These are phyloP conservation scores for Linanthus parryae DNA, from an alignment of 148 eudicot species.

Conservation along the genomic window DNA sequence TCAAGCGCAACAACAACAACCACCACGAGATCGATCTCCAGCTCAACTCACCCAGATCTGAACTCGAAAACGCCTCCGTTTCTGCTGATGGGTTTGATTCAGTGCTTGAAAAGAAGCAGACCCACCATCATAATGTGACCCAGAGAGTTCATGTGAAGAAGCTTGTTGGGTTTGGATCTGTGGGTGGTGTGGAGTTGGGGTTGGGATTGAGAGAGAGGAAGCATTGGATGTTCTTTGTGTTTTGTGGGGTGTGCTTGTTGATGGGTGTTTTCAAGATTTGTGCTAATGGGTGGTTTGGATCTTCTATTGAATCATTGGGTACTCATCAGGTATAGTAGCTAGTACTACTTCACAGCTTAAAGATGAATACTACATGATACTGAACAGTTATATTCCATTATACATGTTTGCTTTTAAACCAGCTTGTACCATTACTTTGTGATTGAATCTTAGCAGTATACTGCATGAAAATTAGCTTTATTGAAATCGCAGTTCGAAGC, in stretches of 20 bases:
- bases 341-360: too few species aligned
- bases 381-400: too few species aligned
- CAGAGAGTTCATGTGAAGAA: conserved; percentile 40
- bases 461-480: too few species aligned
- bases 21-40: conserved; percentile 58
- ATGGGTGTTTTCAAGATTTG: conserved; percentile 65
- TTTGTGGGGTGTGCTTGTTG: conserved; percentile 73
- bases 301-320: conserved; percentile 29
- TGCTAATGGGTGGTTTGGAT: conserved; percentile 63
- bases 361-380: too few species aligned
- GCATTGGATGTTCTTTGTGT: conserved; percentile 70
- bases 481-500: too few species aligned
- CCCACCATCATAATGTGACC: conserved; percentile 26
- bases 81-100: conserved; percentile 38
- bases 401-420: too few species aligned
- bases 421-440: too few species aligned
- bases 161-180: conserved; percentile 33
- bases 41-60: conserved; percentile 82
- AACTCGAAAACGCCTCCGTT: conserved; percentile 18
- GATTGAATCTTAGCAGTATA: too few species aligned
- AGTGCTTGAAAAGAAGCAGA: conserved; percentile 34
- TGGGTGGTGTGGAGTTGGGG: conserved; percentile 37
- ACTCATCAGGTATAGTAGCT: conserved; percentile 53
- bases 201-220: conserved; percentile 46
- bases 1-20: conserved; percentile 40